A percentile compares a stretch with the other conserved stretches of the same genome.
These are phyloP conservation scores for Ophiostoma populinum DNA, from an alignment of 2,329 filamentous ascomycete species.

Conservation along the genomic window DNA sequence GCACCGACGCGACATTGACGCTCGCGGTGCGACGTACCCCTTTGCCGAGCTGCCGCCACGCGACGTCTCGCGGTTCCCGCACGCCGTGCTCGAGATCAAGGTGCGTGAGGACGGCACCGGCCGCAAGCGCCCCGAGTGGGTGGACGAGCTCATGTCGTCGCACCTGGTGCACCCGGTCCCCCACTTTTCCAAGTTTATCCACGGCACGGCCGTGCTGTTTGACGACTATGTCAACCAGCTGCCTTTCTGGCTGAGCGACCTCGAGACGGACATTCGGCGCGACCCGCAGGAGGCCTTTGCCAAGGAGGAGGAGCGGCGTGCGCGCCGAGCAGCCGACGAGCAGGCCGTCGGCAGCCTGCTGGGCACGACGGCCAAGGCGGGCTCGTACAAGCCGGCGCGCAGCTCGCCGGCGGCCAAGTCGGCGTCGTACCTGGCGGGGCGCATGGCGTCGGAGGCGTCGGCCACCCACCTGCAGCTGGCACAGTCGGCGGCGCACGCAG, in stretches of 20 bases:
- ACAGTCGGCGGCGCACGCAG: conserved; percentile 2
- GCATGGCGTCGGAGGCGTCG: conserved; percentile 21
- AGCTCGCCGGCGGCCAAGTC: conserved; percentile 48
- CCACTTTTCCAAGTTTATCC: conserved; percentile 91
- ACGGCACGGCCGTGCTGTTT: conserved; percentile 80
- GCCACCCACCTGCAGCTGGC: conserved; percentile 2
- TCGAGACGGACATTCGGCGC: conserved; percentile 85
- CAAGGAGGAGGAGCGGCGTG: conserved; percentile 71
- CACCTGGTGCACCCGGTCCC: conserved; percentile 82
- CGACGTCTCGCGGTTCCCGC: conserved; percentile 81
- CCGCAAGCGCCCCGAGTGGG: conserved; percentile 64
- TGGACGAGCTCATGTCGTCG: conserved; percentile 79
- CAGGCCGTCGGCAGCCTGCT: conserved; percentile 80
- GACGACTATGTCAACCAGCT: conserved; percentile 93
- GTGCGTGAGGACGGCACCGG: conserved; percentile 41
- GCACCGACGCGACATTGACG: conserved; percentile 85
- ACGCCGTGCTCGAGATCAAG: conserved; percentile 85
- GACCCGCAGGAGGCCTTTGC: conserved; percentile 84
- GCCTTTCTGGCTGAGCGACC: conserved; percentile 86
- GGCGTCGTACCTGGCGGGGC: conserved; percentile 39
- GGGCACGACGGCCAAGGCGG: conserved; percentile 31
- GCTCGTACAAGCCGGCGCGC: conserved; percentile 40
- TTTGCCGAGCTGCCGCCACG: conserved; percentile 78
- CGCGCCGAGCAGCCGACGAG: conserved; percentile 69
- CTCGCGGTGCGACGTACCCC: conserved; percentile 64